Evolutionary conservation across 2,329 filamentous ascomycete species (phyloP), one percentile per base, ranked within the genome.

Genomic region (Alternaria ventricosa): DNA sequence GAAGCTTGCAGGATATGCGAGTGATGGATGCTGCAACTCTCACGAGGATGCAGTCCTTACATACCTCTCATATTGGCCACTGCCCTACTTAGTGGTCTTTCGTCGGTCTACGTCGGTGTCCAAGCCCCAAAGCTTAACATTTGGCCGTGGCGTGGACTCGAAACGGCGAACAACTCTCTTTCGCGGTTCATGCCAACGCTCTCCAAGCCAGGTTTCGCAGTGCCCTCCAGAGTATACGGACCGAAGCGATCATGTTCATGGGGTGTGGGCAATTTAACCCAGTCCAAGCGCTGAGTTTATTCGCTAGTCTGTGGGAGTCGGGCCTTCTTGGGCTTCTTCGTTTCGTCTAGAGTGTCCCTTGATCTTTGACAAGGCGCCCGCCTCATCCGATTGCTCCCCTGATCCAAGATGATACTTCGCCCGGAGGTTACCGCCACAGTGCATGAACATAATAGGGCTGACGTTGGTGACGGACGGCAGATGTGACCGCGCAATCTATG

Each of bases 51-150:
- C 53, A 25, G 43, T 20, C 43, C 25, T 51, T 57, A 63, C 45
- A 49, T 22, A 47, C 13, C 27, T 41, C 25, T 28, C 46, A 51
- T 47, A 6, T 47, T 45, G 22, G 22, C 44, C 44, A 18, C 20
- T 20, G 18, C 28, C 44, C 43, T 43, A 57, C 30, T 20, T 46
- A 44, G 50, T 56, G 60, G 61, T 45, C 13, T 53, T 59, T 60
- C 50, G 46, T 61, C 55, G 58, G 45, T 11, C 22, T 59, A 57
- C 50, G 46, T 61, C 55, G 58, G 45, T 46, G 63, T 23, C 51
- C 62, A 47, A 46, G 60, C 43, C 46, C 30, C 11, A 36, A 57
- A 46, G 43, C 57, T 61, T 58, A 33, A 66, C 51, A 66, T 66
- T 66, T 66, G 55, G 50, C 64, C 64, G 64, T 28, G 30, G 27